Evolutionary conservation across 495 filamentous ascomycete species (phyloP).

Genomic region (Penicillium steckii): DNA sequence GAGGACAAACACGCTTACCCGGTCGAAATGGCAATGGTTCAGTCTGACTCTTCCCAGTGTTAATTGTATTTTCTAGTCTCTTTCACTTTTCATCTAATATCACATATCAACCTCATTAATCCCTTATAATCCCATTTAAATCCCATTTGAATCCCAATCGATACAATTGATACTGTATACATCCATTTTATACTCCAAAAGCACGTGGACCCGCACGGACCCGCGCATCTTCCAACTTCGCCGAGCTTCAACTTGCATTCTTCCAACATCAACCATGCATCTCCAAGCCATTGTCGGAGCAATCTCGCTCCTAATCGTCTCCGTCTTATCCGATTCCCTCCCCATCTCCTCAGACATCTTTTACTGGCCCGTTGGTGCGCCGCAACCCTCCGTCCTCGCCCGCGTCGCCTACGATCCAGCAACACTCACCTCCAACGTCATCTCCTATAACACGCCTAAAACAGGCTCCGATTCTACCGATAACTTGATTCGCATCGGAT

Average conservation of each 20-base stretch:
- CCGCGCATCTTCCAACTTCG: background rate
- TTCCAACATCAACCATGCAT: conserved; percentile 23
- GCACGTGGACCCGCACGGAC: background rate
- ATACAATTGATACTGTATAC: too few relatives aligned
- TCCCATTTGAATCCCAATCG: too few relatives aligned
- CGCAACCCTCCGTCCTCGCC: conserved; percentile 40
- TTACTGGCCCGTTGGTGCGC: conserved; percentile 37
- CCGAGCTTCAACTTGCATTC: background rate
- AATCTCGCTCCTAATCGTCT: conserved; percentile 14
- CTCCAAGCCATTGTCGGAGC: conserved; percentile 18
- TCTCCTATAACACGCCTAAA: conserved; percentile 36
- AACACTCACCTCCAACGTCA: conserved; percentile 29
- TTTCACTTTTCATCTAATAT: too few relatives aligned
- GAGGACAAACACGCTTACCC: too few relatives aligned
- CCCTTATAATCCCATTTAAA: too few relatives aligned
- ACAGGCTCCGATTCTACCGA: conserved; percentile 9
- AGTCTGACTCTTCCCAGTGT: too few relatives aligned
- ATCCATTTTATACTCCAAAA: too few relatives aligned
- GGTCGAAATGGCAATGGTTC: too few relatives aligned
- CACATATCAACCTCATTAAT: too few relatives aligned
- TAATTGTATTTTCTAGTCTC: too few relatives aligned
- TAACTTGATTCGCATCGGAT: conserved; percentile 36
- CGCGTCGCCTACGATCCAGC: conserved; percentile 39
- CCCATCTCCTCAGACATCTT: conserved; percentile 33
- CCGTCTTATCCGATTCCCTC: conserved; percentile 16